Conservation (phyloP, 331 rosid genomes). For the Pyrus hybrid region DNA sequence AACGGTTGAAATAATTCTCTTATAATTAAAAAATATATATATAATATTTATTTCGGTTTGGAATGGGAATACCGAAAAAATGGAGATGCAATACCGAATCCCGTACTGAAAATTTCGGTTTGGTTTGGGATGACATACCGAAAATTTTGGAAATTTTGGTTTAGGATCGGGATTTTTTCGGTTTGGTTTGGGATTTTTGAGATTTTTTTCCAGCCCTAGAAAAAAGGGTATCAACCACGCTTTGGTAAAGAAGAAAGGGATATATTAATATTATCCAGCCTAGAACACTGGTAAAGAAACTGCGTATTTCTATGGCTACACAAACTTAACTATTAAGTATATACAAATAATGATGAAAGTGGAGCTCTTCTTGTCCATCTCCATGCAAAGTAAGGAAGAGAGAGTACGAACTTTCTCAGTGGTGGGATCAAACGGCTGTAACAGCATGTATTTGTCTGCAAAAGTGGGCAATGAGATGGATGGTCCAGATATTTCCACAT, state of each 20-base stretch:
- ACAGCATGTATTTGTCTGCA: neutral
- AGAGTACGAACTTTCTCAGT: neutral
- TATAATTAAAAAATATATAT: too few species aligned
- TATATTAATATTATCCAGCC: constrained; percentile 38
- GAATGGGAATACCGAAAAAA: too few species aligned
- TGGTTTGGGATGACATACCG: too few species aligned
- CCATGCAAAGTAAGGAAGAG: neutral
- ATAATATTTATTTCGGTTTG: too few species aligned
- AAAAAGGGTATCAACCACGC: too few species aligned
- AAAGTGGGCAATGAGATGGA: neutral
- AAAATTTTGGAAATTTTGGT: too few species aligned
- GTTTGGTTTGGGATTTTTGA: too few species aligned
- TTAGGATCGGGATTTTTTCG: too few species aligned
- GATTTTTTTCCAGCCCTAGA: too few species aligned
- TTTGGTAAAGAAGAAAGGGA: constrained; percentile 25
- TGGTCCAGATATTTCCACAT: neutral
- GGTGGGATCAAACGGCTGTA: constrained; percentile 5
- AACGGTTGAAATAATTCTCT: too few species aligned
- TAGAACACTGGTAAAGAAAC: constrained; percentile 35
- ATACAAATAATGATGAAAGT: constrained; percentile 13
- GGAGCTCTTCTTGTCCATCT: constrained; percentile 11
- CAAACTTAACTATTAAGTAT: constrained; percentile 53
- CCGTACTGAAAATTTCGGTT: too few species aligned
- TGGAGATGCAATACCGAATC: too few species aligned
- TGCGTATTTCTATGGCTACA: neutral